These are phyloP conservation scores for Pichia kluyveri DNA, from an alignment of 805 yeast species.

Conservation along the genomic window DNA sequence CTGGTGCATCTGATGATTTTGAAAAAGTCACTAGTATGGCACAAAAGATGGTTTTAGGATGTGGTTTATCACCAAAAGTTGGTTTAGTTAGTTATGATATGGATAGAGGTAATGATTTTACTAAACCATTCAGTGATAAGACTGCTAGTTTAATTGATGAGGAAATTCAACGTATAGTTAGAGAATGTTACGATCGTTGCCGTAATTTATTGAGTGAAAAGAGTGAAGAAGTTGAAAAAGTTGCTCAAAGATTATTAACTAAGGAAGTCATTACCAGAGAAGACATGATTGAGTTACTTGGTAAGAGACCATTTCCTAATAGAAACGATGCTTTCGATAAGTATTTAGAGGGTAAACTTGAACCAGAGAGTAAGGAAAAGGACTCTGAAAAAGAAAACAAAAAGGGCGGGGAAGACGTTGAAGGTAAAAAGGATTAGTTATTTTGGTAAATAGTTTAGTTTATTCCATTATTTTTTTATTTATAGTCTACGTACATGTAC, in stretches of 20 bases:
- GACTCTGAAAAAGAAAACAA: not conserved
- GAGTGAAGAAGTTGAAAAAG: slow-evolving; percentile 50
- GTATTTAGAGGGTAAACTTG: slow-evolving; percentile 42
- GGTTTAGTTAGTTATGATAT: slow-evolving; percentile 52
- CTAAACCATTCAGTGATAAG: slow-evolving; percentile 62
- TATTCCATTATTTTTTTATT: no score
- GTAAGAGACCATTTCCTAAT: slow-evolving; percentile 71
- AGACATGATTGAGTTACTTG: slow-evolving; percentile 69
- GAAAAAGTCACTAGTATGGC: slow-evolving; percentile 88
- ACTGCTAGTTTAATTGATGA: slow-evolving; percentile 60
- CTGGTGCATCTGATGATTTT: slow-evolving; percentile 91
- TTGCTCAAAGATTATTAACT: slow-evolving; percentile 61
- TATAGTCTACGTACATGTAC: no score
- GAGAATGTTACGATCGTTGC: slow-evolving; percentile 57
- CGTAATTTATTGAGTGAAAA: slow-evolving; percentile 46
- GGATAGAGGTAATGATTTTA: slow-evolving; percentile 40
- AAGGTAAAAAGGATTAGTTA: not conserved
- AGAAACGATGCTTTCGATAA: slow-evolving; percentile 85
- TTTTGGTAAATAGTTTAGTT: not conserved
- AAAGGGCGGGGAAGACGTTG: not conserved
- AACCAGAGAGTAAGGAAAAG: not conserved
- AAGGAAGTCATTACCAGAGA: slow-evolving; percentile 78
- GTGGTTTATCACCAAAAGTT: slow-evolving; percentile 80
- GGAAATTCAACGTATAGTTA: slow-evolving; percentile 60
- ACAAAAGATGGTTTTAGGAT: slow-evolving; percentile 75